phyloP scores from a whole-genome alignment of 2,329 filamentous ascomycete genomes.

The Cryphonectria nitschkei region DNA sequence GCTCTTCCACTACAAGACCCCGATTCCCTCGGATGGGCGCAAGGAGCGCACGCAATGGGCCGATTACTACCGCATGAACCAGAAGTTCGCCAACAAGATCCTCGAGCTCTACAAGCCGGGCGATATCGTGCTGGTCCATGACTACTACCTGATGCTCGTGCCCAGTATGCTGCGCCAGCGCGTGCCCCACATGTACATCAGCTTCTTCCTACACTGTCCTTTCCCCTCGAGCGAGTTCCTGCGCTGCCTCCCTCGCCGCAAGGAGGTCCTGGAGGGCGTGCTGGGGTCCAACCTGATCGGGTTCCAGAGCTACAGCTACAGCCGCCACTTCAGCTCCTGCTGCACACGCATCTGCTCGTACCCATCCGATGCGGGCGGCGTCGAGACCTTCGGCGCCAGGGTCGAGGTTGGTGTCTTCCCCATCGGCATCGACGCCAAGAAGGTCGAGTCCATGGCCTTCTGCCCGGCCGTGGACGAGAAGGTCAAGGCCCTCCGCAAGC shows the following conservation, averaged over 20 bases:
- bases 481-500: constrained; percentile 71
- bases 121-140: constrained; percentile 89
- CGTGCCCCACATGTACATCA: constrained; percentile 86
- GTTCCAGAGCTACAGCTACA: constrained; percentile 95
- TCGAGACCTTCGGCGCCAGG: constrained; percentile 86
- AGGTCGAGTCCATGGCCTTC: constrained; percentile 77
- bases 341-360: constrained; percentile 92
- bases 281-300: constrained; percentile 91
- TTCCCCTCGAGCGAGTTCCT: constrained; percentile 97
- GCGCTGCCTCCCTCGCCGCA: constrained; percentile 82
- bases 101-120: constrained; percentile 88
- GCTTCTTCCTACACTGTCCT: constrained; percentile 91
- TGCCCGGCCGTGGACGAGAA: constrained; percentile 70
- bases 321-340: constrained; percentile 91
- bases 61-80: constrained; percentile 92
- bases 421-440: constrained; percentile 88
- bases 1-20: constrained; percentile 94
- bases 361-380: constrained; percentile 79
- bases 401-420: constrained; percentile 93
- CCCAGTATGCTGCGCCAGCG: constrained; percentile 87
- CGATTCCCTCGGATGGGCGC: constrained; percentile 84
- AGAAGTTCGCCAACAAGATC: constrained; percentile 88
- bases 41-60: constrained; percentile 83
- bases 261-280: constrained; percentile 87
- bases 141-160: constrained; percentile 90